phyloP scores from a whole-genome alignment of 805 yeast genomes.

The Candida broadrunensis region DNA sequence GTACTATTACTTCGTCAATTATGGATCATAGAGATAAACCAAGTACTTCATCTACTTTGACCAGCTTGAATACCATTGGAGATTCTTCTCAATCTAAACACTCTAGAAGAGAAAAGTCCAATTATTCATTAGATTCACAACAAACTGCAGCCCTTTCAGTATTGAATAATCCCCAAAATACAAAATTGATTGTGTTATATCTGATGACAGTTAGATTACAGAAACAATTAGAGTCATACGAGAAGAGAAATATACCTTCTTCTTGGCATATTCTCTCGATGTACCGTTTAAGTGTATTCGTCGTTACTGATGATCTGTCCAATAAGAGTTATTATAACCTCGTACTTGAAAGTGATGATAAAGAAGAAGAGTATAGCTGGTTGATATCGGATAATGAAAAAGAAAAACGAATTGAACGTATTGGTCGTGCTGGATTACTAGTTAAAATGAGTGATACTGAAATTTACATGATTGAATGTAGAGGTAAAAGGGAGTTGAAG shows the following conservation, averaged over 20 bases:
- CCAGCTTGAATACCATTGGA: constrained; percentile 15
- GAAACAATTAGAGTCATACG: constrained; percentile 27
- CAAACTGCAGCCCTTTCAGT: constrained; percentile 5
- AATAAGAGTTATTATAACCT: constrained; percentile 26
- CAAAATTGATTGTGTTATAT: constrained; percentile 10
- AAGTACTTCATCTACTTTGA: constrained; percentile 22
- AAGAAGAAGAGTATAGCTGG: constrained; percentile 23
- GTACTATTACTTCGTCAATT: constrained; percentile 34
- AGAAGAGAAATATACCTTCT: constrained; percentile 29
- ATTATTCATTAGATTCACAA: neutral
- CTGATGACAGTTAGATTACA: constrained; percentile 36
- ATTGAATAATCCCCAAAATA: constrained; percentile 22
- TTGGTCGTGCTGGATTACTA: constrained; percentile 44
- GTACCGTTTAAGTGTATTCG: constrained; percentile 29
- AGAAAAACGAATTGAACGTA: constrained; percentile 26
- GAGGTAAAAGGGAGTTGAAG: constrained; percentile 39
- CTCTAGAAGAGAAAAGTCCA: neutral
- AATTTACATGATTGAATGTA: constrained; percentile 42
- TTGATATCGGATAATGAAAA: constrained; percentile 27
- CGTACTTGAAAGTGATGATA: constrained; percentile 17
- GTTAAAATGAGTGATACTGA: constrained; percentile 27
- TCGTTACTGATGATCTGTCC: constrained; percentile 24
- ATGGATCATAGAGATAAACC: constrained; percentile 26
- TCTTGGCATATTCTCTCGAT: constrained; percentile 43
- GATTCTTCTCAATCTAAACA: constrained; percentile 3